Percentiles rank a stretch among this genome's conserved stretches.
Conservation (phyloP, 345 rosid species). For the Eucalyptus virginea region DNA sequence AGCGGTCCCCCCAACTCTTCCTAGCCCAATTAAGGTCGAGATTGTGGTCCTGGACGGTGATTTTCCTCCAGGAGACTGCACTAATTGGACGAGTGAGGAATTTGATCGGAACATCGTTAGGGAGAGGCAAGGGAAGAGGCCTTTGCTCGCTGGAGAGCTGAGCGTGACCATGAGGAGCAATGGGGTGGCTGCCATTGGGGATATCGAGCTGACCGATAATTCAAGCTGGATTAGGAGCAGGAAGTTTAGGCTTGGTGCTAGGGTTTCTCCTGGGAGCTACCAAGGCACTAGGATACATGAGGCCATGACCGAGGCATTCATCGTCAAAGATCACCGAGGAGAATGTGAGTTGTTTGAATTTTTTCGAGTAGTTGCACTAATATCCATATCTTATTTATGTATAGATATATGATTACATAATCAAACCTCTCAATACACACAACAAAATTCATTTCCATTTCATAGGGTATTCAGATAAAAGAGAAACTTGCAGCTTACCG, state of each 20-base stretch:
- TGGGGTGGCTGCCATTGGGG: conserved; percentile 37
- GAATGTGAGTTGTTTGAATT: conserved; percentile 49
- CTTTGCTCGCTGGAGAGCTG: conserved; percentile 76
- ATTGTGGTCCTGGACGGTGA: conserved; percentile 78
- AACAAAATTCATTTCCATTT: not conserved
- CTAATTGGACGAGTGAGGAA: conserved; percentile 52
- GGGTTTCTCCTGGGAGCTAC: conserved; percentile 33
- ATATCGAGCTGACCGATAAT: conserved; percentile 76
- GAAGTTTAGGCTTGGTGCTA: conserved; percentile 66
- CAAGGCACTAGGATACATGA: conserved; percentile 44
- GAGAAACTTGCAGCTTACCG: not conserved
- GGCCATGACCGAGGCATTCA: conserved; percentile 67
- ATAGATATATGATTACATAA: not conserved
- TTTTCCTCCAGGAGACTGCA: conserved; percentile 26
- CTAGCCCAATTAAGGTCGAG: conserved; percentile 49
- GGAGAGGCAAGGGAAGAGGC: conserved; percentile 83
- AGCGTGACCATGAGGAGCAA: conserved; percentile 32
- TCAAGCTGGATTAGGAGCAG: conserved; percentile 94
- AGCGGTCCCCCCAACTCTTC: conserved; percentile 5
- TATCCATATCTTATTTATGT: not conserved
- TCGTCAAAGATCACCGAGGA: conserved; percentile 93
- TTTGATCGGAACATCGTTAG: conserved; percentile 44
- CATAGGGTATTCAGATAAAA: not conserved
- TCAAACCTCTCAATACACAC: not conserved
- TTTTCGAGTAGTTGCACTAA: not conserved